These are phyloP conservation scores for Funneliformis geosporum DNA, from an alignment of 192 early-diverging fungal genomes.

Conservation along the genomic window DNA sequence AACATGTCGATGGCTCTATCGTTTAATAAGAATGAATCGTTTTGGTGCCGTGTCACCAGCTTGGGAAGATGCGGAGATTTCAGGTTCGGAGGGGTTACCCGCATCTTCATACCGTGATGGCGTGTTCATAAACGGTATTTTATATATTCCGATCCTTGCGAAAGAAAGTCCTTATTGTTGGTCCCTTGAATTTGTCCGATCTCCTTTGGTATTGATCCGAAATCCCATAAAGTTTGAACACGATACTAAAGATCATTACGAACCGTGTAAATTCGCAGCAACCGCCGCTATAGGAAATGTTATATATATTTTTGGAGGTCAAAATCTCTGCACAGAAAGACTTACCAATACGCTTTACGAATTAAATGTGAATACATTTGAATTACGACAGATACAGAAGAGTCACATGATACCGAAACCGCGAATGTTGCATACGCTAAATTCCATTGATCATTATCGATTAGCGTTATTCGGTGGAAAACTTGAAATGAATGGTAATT, in stretches of 20 bases:
- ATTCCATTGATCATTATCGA: background rate
- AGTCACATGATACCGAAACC: background rate
- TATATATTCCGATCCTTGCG: background rate
- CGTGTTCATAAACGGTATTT: background rate
- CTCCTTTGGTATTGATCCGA: background rate
- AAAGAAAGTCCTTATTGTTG: background rate
- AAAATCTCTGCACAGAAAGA: background rate
- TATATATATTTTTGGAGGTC: constrained; percentile 16
- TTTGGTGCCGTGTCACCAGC: constrained; percentile 1
- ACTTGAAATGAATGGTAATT: background rate
- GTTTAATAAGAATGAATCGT: background rate
- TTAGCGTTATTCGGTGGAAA: constrained; percentile 2
- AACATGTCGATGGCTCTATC: constrained; percentile 10
- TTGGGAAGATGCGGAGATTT: background rate
- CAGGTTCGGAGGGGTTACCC: background rate
- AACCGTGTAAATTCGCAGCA: background rate
- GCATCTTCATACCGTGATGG: constrained; percentile 1
- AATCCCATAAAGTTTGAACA: background rate
- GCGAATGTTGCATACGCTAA: background rate
- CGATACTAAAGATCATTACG: background rate
- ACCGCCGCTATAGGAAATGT: background rate
- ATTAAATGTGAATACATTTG: background rate
- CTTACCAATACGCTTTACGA: constrained; percentile 2
- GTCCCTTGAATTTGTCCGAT: background rate
- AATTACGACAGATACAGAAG: background rate